Conservation (phyloP, 768 basidiomycete genomes). For the Tulasnella sp. region DNA sequence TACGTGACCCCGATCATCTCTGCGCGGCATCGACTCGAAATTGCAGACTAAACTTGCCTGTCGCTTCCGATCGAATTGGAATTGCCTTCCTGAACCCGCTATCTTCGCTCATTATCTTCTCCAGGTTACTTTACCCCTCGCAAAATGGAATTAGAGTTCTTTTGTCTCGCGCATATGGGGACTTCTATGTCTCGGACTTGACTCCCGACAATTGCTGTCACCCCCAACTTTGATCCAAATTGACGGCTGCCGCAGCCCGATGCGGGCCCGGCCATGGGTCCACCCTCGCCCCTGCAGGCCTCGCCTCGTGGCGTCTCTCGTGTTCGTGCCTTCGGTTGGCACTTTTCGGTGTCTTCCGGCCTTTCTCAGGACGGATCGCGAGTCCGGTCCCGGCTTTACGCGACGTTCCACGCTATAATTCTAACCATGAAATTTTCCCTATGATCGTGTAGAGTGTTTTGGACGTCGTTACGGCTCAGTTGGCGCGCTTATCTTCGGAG, state of each 20-base stretch:
- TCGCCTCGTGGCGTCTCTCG: background rate
- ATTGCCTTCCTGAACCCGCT: background rate
- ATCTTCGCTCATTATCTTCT: background rate
- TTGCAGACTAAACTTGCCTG: background rate
- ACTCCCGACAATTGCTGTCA: slow-evolving; percentile 4
- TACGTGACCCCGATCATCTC: background rate
- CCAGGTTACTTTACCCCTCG: background rate
- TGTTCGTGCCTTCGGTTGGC: background rate
- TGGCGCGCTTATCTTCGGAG: background rate
- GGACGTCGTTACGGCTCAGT: background rate
- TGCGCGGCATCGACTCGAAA: background rate
- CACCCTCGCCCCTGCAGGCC: background rate
- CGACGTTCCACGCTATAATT: background rate
- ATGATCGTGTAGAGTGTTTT: background rate
- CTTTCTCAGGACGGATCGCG: background rate
- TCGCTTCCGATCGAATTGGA: background rate
- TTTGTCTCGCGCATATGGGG: background rate
- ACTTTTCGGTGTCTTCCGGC: slow-evolving; percentile 2
- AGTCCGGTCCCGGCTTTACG: background rate
- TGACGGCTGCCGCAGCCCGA: background rate
- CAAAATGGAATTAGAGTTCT: background rate
- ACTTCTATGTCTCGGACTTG: slow-evolving; percentile 1
- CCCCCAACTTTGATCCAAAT: background rate
- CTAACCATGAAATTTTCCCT: background rate
- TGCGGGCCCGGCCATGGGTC: slow-evolving; percentile 1